Evolutionary conservation across 2,329 filamentous ascomycete genomes (phyloP).

Genomic region (Sclerotiophoma versabilis): DNA sequence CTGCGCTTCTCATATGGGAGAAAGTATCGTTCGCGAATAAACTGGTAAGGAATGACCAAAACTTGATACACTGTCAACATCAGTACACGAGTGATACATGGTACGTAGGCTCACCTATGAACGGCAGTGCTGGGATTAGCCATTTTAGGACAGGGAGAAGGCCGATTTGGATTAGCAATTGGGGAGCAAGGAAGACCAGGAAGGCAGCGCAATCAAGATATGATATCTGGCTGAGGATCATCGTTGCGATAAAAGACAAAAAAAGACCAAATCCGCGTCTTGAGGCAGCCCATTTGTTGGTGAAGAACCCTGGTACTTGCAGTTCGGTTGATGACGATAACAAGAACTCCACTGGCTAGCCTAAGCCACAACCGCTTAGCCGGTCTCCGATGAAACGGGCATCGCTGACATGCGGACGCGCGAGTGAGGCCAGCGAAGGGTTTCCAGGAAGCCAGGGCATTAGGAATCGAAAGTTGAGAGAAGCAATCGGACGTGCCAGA

Average conservation of each 20-base stretch:
- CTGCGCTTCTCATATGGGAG: constrained; percentile 56
- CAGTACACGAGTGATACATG: constrained; percentile 21
- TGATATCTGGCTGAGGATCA: constrained; percentile 78
- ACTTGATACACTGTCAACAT: constrained; percentile 55
- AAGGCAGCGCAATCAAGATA: constrained; percentile 79
- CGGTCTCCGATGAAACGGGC: neutral
- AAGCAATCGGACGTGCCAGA: neutral
- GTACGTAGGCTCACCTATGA: constrained; percentile 63
- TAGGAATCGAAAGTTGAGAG: neutral
- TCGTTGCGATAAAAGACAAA: constrained; percentile 43
- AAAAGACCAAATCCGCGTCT: neutral
- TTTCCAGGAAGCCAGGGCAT: neutral
- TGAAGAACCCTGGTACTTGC: constrained; percentile 4
- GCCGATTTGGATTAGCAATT: constrained; percentile 73
- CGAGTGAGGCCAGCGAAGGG: neutral
- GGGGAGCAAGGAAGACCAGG: constrained; percentile 72
- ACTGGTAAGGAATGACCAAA: constrained; percentile 64
- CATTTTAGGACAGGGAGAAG: constrained; percentile 65
- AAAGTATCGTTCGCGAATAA: constrained; percentile 66
- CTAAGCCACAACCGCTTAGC: constrained; percentile 31
- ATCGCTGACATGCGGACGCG: neutral
- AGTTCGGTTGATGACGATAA: constrained; percentile 23
- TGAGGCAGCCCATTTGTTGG: neutral
- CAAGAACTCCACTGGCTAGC: constrained; percentile 9
- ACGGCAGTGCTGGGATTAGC: constrained; percentile 70